Evolutionary conservation across 306 rosid species (phyloP).

Genomic region (Prunus padus): DNA sequence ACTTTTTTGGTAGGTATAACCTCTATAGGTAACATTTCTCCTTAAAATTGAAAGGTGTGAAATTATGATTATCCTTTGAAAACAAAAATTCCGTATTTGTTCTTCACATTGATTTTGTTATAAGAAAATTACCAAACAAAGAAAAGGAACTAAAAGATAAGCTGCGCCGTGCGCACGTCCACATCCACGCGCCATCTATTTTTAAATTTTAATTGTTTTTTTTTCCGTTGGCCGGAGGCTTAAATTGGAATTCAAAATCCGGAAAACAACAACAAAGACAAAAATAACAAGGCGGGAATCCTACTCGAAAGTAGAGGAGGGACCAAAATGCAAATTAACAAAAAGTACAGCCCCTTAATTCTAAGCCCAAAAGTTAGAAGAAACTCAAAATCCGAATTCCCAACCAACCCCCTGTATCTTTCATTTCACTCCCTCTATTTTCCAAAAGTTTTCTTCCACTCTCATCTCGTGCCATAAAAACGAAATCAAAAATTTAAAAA

Average conservation of each 20-base stretch:
- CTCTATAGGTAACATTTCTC: no score
- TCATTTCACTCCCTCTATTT: slow-evolving; percentile 10
- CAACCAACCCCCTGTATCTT: slow-evolving; percentile 2
- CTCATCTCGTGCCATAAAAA: background rate
- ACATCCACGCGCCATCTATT: slow-evolving; percentile 9
- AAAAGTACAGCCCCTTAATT: background rate
- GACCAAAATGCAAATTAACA: background rate
- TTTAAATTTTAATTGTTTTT: background rate
- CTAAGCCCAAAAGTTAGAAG: background rate
- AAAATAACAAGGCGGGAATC: slow-evolving; percentile 41
- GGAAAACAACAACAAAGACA: background rate
- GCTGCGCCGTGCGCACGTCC: background rate
- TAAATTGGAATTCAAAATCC: slow-evolving; percentile 16
- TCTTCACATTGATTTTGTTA: no score
- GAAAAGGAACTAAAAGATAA: no score
- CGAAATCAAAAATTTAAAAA: background rate
- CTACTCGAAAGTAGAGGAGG: slow-evolving; percentile 23
- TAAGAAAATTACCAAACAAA: no score
- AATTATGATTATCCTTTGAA: no score
- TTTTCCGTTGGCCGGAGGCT: background rate
- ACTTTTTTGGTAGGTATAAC: no score
- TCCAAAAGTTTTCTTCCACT: background rate
- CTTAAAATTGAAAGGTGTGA: no score
- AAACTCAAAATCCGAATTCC: background rate
- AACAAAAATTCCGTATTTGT: no score